A percentile compares a stretch with the other conserved stretches of the same genome.
Evolutionary conservation across 495 filamentous ascomycete species (phyloP).

Genomic region (Xeromyces bisporus): DNA sequence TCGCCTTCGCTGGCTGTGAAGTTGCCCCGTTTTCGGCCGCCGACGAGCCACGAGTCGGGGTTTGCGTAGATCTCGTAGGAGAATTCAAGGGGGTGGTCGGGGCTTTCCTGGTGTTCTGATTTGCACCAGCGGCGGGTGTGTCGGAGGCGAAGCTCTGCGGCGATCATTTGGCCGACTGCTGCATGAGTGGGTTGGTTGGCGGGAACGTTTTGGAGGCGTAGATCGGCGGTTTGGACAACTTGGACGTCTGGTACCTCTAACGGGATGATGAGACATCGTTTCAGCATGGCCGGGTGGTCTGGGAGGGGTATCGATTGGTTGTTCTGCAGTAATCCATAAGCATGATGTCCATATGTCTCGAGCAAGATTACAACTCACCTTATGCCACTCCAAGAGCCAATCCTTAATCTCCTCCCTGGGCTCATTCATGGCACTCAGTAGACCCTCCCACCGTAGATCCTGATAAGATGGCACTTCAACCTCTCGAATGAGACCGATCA

Average conservation of each 20-base stretch:
- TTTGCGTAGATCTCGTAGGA: constrained; percentile 67
- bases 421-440: constrained; percentile 24
- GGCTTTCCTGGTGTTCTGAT: constrained; percentile 16
- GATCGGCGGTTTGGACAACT: constrained; percentile 68
- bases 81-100: constrained; percentile 49
- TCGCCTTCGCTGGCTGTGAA: constrained; percentile 45
- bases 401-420: constrained; percentile 18
- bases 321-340: constrained; percentile 10
- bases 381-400: constrained; percentile 33
- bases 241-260: constrained; percentile 78
- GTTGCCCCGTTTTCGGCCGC: constrained; percentile 60
- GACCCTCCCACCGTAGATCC: constrained; percentile 22
- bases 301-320: constrained; percentile 22
- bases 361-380: constrained; percentile 21
- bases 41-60: constrained; percentile 66
- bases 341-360: constrained; percentile 3
- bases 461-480: constrained; percentile 25
- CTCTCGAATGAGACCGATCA: constrained; percentile 28
- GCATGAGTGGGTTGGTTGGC: constrained; percentile 23
- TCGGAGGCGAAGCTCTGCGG: constrained; percentile 51
- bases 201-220: constrained; percentile 36
- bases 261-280: constrained; percentile 32
- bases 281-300: constrained; percentile 14
- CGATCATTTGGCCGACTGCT: constrained; percentile 49
- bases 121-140: constrained; percentile 70